phyloP scores from a whole-genome alignment of 768 basidiomycete genomes.

The Suillus spraguei region DNA sequence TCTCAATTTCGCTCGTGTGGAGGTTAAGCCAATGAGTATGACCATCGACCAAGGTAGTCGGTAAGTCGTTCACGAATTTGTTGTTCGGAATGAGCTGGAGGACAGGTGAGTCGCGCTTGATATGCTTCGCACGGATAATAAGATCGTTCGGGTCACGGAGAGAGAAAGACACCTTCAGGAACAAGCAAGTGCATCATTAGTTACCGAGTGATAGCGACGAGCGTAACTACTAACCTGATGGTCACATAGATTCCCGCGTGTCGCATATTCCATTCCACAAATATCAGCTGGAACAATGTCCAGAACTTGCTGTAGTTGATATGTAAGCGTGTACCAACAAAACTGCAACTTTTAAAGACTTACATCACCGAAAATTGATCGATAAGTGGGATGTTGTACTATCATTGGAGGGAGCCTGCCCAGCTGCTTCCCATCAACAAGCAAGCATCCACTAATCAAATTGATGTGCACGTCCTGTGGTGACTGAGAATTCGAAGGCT shows the following conservation, averaged over 20 bases:
- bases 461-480: conserved; percentile 28
- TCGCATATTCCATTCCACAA: conserved; percentile 29
- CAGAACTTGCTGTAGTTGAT: conserved; percentile 20
- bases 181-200: not conserved
- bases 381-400: conserved; percentile 23
- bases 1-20: conserved; percentile 23
- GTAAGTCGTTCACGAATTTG: conserved; percentile 28
- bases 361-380: conserved; percentile 25
- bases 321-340: conserved; percentile 2
- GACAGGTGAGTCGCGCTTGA: not conserved
- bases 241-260: conserved; percentile 16
- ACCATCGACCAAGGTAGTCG: conserved; percentile 21
- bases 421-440: conserved; percentile 30
- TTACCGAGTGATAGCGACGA: not conserved
- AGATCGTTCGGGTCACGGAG: conserved; percentile 18
- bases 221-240: conserved; percentile 20
- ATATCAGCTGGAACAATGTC: conserved; percentile 27
- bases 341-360: not conserved
- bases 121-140: conserved; percentile 21
- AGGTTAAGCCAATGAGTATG: conserved; percentile 36
- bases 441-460: conserved; percentile 26
- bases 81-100: conserved; percentile 28
- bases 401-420: conserved; percentile 26
- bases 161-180: conserved; percentile 28
- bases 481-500: not conserved